phyloP scores from a whole-genome alignment of 176 grass and related monocot species.

The Oryza meridionalis region DNA sequence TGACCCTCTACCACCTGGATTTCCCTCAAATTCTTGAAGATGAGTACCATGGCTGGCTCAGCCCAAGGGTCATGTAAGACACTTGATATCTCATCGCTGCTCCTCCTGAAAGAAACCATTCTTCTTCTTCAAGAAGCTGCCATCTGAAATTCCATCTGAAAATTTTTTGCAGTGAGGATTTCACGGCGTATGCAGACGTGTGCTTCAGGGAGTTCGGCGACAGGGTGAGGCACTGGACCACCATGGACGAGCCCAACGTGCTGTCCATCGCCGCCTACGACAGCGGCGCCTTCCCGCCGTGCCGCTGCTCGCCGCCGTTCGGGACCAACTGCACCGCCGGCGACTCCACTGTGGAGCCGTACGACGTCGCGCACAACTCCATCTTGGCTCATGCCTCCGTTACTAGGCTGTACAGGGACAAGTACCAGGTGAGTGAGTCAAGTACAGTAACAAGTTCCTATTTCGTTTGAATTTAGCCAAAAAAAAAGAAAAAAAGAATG shows the following conservation, averaged over 20 bases:
- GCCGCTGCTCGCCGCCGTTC: constrained; percentile 71
- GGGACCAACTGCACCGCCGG: constrained; percentile 54
- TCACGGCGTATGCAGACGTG: constrained; percentile 67
- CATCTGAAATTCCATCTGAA: background rate
- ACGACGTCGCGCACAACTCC: constrained; percentile 51
- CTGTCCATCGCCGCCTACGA: constrained; percentile 59
- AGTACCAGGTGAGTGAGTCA: constrained; percentile 52
- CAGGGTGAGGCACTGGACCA: constrained; percentile 76
- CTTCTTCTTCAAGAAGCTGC: background rate
- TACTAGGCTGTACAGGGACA: constrained; percentile 63
- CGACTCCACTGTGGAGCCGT: constrained; percentile 80
- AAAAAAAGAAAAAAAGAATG: too few relatives aligned
- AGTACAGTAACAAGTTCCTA: too few relatives aligned
- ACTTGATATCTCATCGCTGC: background rate
- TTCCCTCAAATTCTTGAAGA: constrained; percentile 82
- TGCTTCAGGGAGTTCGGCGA: constrained; percentile 87
- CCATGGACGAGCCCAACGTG: constrained; percentile 70
- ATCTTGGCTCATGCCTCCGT: constrained; percentile 67
- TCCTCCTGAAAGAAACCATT: background rate
- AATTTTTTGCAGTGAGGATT: constrained; percentile 65
- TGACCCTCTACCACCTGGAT: constrained; percentile 76
- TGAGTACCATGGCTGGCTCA: constrained; percentile 81
- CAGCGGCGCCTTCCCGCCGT: constrained; percentile 58
- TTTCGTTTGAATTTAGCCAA: background rate
- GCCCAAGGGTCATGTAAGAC: constrained; percentile 79